Evolutionary conservation across 2,329 filamentous ascomycete species (phyloP).

Genomic region (Ophiostoma quercus): DNA sequence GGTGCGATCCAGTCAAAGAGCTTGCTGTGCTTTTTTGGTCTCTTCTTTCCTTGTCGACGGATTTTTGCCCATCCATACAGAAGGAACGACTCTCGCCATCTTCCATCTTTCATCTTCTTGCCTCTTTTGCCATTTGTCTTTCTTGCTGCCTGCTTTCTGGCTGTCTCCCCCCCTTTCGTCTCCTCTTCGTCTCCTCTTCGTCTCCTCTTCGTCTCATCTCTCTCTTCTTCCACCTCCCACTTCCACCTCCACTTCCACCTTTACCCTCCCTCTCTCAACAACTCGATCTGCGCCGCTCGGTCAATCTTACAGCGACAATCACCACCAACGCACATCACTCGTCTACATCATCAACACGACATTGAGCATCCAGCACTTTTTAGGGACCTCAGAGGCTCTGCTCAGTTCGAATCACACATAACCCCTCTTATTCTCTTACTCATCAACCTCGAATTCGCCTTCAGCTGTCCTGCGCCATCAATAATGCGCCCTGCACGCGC

Average conservation of each 20-base stretch:
- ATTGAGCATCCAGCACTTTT: not conserved
- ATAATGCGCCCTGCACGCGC: slow-evolving; percentile 14
- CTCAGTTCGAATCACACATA: not conserved
- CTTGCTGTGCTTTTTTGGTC: not conserved
- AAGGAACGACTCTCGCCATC: slow-evolving; percentile 8
- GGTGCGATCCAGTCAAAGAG: slow-evolving; percentile 7
- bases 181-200: not conserved
- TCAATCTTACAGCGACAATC: slow-evolving; percentile 1
- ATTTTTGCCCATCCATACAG: not conserved
- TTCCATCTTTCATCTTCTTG: not conserved
- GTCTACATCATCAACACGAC: not conserved
- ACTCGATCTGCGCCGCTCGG: not conserved
- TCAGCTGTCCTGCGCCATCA: not conserved
- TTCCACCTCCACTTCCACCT: not conserved
- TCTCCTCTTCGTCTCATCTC: not conserved
- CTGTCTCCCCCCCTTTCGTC: not conserved
- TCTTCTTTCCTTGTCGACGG: not conserved
- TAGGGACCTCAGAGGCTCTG: not conserved
- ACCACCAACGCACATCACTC: not conserved
- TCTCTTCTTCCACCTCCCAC: not conserved
- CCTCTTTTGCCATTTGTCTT: not conserved
- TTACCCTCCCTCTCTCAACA: not conserved
- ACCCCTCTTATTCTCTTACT: not conserved
- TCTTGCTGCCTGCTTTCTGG: not conserved
- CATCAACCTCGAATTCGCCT: not conserved